Base-by-base conservation (phyloP, 176 grass and related monocot genomes). In the Rhynchospora breviuscula region DNA sequence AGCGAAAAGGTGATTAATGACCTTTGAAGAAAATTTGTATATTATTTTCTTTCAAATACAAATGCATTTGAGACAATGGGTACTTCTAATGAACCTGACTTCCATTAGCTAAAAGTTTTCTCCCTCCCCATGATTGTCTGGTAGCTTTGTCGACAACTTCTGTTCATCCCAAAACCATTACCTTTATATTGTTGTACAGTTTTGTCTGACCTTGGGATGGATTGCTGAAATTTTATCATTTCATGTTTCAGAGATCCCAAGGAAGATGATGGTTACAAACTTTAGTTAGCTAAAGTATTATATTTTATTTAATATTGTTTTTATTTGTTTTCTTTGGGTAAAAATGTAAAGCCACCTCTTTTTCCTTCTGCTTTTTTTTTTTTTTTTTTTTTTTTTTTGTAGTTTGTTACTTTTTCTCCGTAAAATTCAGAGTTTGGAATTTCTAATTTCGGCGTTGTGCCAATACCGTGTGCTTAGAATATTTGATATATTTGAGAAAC, bases 251-350 rank as follows among this genome's bases (percentile, higher is more conserved):
- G 73, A 78, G 23, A 57, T 78, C 33, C 49, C 49, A 78, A 56
- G 73, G 48, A 77, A 40, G 4, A 18, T 57, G 25, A 78, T 5
- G 73, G 49, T 4, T 31, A 49, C 49, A 33, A 46, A 78, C 23
- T 33, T 45, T 78, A 78, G 73, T 78, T 78, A 78, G 73, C 73
- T 18, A 17, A 78, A 56, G 6, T 33, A 59, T 83, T 47, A 18
- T 59, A 14, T 71, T 15, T 84, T 75, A 18, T 59, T 56, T n/a
- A 40, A 84, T 45, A 75, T 56, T 75, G 31, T 11, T 84, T 84
- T 58, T 10, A 57, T 15, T 49, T 76, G 29, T 82, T 33, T 81
- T 67, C 44, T 76, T 52, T 49, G 52, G 29, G 31, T 62, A 14
- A 67, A 67, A 63, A 82, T 54, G 80, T 68, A 53, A 82, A 82